Conservation (phyloP, 202 grass and related monocot species). For the Eragrostis tef region DNA sequence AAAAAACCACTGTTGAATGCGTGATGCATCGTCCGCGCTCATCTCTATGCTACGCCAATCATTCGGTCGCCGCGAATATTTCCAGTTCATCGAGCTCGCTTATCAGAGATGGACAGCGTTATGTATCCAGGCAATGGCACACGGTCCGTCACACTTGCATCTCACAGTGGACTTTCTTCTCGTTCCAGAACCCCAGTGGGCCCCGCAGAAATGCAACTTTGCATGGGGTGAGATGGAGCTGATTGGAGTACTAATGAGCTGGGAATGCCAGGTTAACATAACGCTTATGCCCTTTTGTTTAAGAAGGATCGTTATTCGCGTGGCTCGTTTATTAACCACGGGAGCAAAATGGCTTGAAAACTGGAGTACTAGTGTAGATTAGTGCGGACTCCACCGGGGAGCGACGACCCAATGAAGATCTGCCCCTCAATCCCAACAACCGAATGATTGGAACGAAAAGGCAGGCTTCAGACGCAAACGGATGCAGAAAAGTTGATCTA, state of each 20-base stretch:
- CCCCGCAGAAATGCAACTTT: too few relatives aligned
- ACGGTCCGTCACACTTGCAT: background rate
- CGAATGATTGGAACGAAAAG: conserved; percentile 36
- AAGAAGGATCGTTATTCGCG: conserved; percentile 41
- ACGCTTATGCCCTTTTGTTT: conserved; percentile 24
- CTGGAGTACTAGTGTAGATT: conserved; percentile 40
- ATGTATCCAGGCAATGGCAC: background rate
- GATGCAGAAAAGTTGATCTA: conserved; percentile 34
- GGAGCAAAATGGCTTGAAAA: conserved; percentile 28
- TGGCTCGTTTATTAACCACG: conserved; percentile 40
- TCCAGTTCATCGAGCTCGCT: conserved; percentile 43
- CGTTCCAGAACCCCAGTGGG: background rate
- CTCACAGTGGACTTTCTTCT: conserved; percentile 33
- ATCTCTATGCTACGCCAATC: conserved; percentile 5
- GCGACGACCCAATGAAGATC: conserved; percentile 24
- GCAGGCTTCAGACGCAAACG: conserved; percentile 27
- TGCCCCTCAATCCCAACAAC: conserved; percentile 46
- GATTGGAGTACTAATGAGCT: conserved; percentile 31
- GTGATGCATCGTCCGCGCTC: conserved; percentile 9
- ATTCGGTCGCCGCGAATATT: conserved; percentile 45
- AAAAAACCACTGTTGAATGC: background rate
- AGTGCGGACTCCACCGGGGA: conserved; percentile 5
- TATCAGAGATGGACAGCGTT: conserved; percentile 19
- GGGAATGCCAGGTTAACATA: conserved; percentile 15
- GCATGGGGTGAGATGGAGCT: too few relatives aligned